A percentile compares a stretch with the other conserved stretches of the same genome.
phyloP scores from a whole-genome alignment of 371 early-diverging fungal species.

The Vairimorpha necatrix region DNA sequence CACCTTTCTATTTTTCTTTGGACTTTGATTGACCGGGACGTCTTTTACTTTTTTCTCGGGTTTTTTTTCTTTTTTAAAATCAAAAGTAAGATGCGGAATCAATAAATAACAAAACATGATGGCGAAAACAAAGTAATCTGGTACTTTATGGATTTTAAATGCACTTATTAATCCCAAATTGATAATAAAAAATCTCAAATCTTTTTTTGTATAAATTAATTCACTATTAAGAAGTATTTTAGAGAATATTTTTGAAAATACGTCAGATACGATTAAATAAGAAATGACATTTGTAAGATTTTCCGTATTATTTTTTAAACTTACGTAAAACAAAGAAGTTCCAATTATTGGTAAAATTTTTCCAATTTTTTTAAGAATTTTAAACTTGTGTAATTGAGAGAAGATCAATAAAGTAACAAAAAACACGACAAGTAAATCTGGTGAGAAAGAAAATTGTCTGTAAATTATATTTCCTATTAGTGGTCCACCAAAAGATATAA shows the following conservation, averaged over 20 bases:
- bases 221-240: conserved; percentile 27
- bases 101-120: conserved; percentile 3
- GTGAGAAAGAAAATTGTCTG: conserved; percentile 13
- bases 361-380: background rate
- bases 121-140: conserved; percentile 11
- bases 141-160: background rate
- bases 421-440: conserved; percentile 11
- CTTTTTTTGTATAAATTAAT: background rate
- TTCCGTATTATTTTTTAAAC: conserved; percentile 26
- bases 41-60: conserved; percentile 17
- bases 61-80: background rate
- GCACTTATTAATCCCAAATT: background rate
- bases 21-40: background rate
- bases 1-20: background rate
- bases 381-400: conserved; percentile 12
- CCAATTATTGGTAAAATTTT: conserved; percentile 34
- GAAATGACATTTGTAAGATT: conserved; percentile 7
- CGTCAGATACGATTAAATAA: conserved; percentile 30
- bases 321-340: conserved; percentile 17
- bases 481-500: conserved; percentile 26
- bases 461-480: conserved; percentile 45
- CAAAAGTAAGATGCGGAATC: background rate
- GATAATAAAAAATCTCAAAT: conserved; percentile 15
- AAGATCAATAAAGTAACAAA: conserved; percentile 36
- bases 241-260: conserved; percentile 13